A percentile compares a stretch with the other conserved stretches of the same genome.
Evolutionary conservation across 2,329 filamentous ascomycete species (phyloP).

Genomic region (Penicillium sp.): DNA sequence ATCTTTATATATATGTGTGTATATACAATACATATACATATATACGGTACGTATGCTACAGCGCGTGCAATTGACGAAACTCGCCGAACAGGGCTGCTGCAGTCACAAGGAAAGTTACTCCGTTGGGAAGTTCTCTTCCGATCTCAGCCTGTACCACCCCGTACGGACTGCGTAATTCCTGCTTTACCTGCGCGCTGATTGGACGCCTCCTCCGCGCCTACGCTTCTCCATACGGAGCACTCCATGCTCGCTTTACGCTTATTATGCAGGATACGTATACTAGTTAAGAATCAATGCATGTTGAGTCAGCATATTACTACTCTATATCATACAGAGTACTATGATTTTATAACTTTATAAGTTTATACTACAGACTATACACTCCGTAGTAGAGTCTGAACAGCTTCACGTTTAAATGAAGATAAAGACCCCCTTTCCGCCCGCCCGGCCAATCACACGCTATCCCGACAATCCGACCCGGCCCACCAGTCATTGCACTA

Average conservation of each 20-base stretch:
- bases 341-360: too few relatives aligned
- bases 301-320: too few relatives aligned
- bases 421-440: not conserved
- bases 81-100: not conserved
- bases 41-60: not conserved
- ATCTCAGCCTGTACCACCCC: too few relatives aligned
- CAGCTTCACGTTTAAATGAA: too few relatives aligned
- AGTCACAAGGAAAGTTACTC: constrained; percentile 9
- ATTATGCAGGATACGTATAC: too few relatives aligned
- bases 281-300: too few relatives aligned
- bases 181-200: not conserved
- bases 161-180: not conserved
- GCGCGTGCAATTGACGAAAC: too few relatives aligned
- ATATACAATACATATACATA: not conserved
- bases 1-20: too few relatives aligned
- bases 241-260: too few relatives aligned
- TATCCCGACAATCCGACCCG: constrained; percentile 8
- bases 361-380: too few relatives aligned
- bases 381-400: not conserved
- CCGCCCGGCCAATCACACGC: not conserved
- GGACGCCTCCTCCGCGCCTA: not conserved
- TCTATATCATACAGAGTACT: too few relatives aligned
- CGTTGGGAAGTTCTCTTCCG: not conserved
- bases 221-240: not conserved
- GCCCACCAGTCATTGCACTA: not conserved